phyloP scores from a whole-genome alignment of 2,329 filamentous ascomycete genomes.

The Fusarium proliferatum region DNA sequence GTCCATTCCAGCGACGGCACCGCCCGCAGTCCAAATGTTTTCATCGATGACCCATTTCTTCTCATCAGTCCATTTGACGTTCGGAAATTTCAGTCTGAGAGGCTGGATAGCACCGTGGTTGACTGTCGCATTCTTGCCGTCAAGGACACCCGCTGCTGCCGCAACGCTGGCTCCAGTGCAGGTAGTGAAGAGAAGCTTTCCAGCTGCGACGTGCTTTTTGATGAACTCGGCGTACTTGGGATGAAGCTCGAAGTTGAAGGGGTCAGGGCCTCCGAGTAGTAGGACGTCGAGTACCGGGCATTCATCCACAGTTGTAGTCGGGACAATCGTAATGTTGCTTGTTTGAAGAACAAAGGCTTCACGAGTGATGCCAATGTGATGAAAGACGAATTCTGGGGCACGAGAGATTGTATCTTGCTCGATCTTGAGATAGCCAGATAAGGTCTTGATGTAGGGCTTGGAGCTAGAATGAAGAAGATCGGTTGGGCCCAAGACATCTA shows the following conservation, averaged over 20 bases:
- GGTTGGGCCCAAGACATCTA: constrained; percentile 48
- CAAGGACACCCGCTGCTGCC: constrained; percentile 52
- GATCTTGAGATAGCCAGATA: constrained; percentile 28
- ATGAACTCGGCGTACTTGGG: constrained; percentile 49
- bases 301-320: constrained; percentile 48
- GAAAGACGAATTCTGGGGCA: constrained; percentile 48
- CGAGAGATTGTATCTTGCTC: constrained; percentile 32
- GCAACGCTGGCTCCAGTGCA: constrained; percentile 52
- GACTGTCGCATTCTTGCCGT: constrained; percentile 56
- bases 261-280: constrained; percentile 50
- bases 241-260: constrained; percentile 42
- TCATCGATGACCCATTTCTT: constrained; percentile 58
- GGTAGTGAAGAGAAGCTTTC: constrained; percentile 51
- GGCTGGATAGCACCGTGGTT: constrained; percentile 52
- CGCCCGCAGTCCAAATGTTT: constrained; percentile 60
- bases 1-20: constrained; percentile 59
- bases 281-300: constrained; percentile 54
- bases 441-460: constrained; percentile 27
- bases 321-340: constrained; percentile 37
- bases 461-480: constrained; percentile 47
- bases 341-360: constrained; percentile 42
- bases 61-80: constrained; percentile 57
- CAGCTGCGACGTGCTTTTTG: constrained; percentile 49
- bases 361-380: constrained; percentile 49
- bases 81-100: constrained; percentile 48